A percentile compares a stretch with the other conserved stretches of the same genome.
These are phyloP conservation scores for Fraxinus velutina DNA, from an alignment of 305 asterid species.

Conservation along the genomic window DNA sequence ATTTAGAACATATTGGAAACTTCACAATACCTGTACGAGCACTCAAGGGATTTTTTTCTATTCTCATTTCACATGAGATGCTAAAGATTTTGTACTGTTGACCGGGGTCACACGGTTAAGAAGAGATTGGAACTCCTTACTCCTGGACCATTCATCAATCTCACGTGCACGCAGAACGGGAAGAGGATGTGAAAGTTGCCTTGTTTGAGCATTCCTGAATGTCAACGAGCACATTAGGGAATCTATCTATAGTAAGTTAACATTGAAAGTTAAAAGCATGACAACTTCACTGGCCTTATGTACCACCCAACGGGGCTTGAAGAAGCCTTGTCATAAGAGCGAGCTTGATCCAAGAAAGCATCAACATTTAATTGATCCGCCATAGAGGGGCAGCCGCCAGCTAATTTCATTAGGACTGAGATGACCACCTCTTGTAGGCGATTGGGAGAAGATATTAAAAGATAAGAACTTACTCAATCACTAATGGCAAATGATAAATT, in stretches of 20 bases:
- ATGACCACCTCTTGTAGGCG: slow-evolving; percentile 96
- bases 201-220: slow-evolving; percentile 86
- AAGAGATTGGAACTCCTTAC: slow-evolving; percentile 68
- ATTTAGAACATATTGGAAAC: neutral
- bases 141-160: slow-evolving; percentile 96
- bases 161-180: slow-evolving; percentile 91
- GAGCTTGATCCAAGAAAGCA: slow-evolving; percentile 95
- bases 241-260: slow-evolving; percentile 1
- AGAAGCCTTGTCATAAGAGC: slow-evolving; percentile 84
- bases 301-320: slow-evolving; percentile 94
- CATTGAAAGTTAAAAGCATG: neutral
- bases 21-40: slow-evolving; percentile 36
- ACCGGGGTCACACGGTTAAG: slow-evolving; percentile 46
- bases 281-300: slow-evolving; percentile 49
- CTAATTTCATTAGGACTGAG: slow-evolving; percentile 93
- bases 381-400: slow-evolving; percentile 88
- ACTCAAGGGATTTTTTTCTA: neutral
- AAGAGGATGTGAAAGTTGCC: slow-evolving; percentile 95
- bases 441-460: slow-evolving; percentile 24
- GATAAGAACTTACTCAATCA: slow-evolving; percentile 23
- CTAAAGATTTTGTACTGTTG: slow-evolving; percentile 39
- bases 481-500: slow-evolving; percentile 12
- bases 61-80: slow-evolving; percentile 15
- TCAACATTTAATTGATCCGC: slow-evolving; percentile 87
- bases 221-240: slow-evolving; percentile 21